These are phyloP conservation scores for Ascochyta lentis DNA, from an alignment of 2,329 filamentous ascomycete genomes.

Conservation along the genomic window DNA sequence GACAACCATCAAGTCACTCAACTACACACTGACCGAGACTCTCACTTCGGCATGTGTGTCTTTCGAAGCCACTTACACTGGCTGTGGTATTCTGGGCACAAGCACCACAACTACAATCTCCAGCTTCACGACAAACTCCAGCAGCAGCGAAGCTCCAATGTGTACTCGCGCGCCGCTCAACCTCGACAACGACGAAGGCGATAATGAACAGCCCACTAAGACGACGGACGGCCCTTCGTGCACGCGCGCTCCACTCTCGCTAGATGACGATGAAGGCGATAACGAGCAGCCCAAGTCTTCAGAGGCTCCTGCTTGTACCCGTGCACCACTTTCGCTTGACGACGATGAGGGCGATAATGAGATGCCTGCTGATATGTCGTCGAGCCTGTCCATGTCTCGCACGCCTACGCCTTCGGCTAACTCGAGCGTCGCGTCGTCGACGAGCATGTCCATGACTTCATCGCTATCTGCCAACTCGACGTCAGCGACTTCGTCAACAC, in stretches of 20 bases:
- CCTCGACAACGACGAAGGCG: constrained; percentile 39
- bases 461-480: not conserved
- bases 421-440: not conserved
- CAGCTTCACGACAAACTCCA: constrained; percentile 7
- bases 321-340: constrained; percentile 30
- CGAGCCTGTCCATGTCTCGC: not conserved
- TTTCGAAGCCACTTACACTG: constrained; percentile 22
- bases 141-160: constrained; percentile 17
- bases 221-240: constrained; percentile 18
- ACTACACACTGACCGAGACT: constrained; percentile 20
- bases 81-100: constrained; percentile 20
- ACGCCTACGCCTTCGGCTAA: not conserved
- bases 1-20: constrained; percentile 14
- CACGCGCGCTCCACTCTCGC: constrained; percentile 28
- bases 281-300: constrained; percentile 22
- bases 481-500: not conserved
- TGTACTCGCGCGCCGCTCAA: constrained; percentile 30
- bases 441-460: not conserved
- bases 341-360: constrained; percentile 36
- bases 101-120: constrained; percentile 22
- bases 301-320: constrained; percentile 8
- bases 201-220: constrained; percentile 21
- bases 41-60: constrained; percentile 26
- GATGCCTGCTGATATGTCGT: not conserved
- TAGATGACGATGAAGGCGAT: constrained; percentile 41